A percentile compares a stretch with the other conserved stretches of the same genome.
Conservation (phyloP, 1,139 yeast species). For the Debaryomyces coudertii region DNA sequence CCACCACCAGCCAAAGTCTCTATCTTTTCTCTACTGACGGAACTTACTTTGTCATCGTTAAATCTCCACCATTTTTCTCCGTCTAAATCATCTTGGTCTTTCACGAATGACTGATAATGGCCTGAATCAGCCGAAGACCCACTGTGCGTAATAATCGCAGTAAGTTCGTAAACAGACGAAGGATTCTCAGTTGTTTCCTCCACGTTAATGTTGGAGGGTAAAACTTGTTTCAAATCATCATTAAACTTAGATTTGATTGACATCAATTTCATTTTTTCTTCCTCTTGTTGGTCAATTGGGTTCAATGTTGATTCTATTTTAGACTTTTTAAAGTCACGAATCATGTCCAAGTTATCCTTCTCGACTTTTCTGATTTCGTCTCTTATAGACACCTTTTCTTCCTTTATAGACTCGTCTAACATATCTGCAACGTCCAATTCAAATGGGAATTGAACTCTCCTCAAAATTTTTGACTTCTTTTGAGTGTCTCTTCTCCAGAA, state of each 20-base stretch:
- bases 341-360: slow-evolving; percentile 71
- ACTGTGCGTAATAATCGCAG: slow-evolving; percentile 86
- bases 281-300: slow-evolving; percentile 48
- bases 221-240: slow-evolving; percentile 43
- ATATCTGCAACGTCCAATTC: slow-evolving; percentile 86
- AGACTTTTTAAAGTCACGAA: slow-evolving; percentile 74
- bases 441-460: slow-evolving; percentile 94
- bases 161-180: slow-evolving; percentile 81
- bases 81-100: slow-evolving; percentile 62
- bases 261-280: slow-evolving; percentile 49
- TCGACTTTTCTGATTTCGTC: slow-evolving; percentile 79
- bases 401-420: slow-evolving; percentile 73
- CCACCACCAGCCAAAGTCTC: slow-evolving; percentile 95
- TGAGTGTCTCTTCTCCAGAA: slow-evolving; percentile 94
- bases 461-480: slow-evolving; percentile 87
- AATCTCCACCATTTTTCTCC: slow-evolving; percentile 91
- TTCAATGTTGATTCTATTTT: slow-evolving; percentile 47
- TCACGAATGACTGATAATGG: slow-evolving; percentile 89
- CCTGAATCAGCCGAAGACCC: slow-evolving; percentile 98
- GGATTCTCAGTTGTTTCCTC: slow-evolving; percentile 72
- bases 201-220: slow-evolving; percentile 37
- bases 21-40: slow-evolving; percentile 75
- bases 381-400: slow-evolving; percentile 68
- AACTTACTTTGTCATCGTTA: slow-evolving; percentile 88
- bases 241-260: slow-evolving; percentile 49